Percentiles rank a stretch among this genome's conserved stretches.
Evolutionary conservation across 2,329 filamentous ascomycete species (phyloP).

Genomic region (Fusarium sp.): DNA sequence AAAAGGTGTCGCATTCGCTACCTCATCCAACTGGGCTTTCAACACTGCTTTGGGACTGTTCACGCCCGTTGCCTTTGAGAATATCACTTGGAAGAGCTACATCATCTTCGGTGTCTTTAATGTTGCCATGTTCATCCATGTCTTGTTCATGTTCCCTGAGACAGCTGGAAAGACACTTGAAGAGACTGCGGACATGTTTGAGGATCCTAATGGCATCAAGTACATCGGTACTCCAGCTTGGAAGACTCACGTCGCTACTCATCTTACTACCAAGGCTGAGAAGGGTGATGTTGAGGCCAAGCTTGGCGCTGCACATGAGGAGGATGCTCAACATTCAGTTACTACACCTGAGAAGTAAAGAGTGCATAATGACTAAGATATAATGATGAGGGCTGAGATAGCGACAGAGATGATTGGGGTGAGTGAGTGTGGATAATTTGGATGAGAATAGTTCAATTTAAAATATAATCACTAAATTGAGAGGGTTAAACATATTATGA

Average conservation of each 20-base stretch:
- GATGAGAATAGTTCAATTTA: neutral
- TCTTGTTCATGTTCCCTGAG: slow-evolving; percentile 59
- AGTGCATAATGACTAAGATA: neutral
- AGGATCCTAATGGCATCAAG: slow-evolving; percentile 33
- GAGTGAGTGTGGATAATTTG: too few relatives aligned
- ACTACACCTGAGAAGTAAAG: neutral
- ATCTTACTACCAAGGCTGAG: slow-evolving; percentile 18
- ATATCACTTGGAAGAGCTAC: slow-evolving; percentile 40
- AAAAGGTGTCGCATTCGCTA: slow-evolving; percentile 63
- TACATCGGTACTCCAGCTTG: slow-evolving; percentile 36
- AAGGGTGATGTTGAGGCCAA: slow-evolving; percentile 38
- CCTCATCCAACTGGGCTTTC: slow-evolving; percentile 56
- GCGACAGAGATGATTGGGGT: too few relatives aligned
- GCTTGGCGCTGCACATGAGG: slow-evolving; percentile 12
- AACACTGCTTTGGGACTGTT: slow-evolving; percentile 54
- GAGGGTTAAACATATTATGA: neutral
- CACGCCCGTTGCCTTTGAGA: slow-evolving; percentile 40
- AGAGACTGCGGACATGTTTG: slow-evolving; percentile 65
- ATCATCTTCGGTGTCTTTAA: slow-evolving; percentile 39
- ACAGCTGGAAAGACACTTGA: slow-evolving; percentile 64
- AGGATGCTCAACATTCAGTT: neutral
- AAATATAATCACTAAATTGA: accelerated
- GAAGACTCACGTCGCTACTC: slow-evolving; percentile 32
- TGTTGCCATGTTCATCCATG: slow-evolving; percentile 32
- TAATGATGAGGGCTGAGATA: neutral